Base-by-base conservation (phyloP, 441 rosid species). In the Adansonia gregorii region DNA sequence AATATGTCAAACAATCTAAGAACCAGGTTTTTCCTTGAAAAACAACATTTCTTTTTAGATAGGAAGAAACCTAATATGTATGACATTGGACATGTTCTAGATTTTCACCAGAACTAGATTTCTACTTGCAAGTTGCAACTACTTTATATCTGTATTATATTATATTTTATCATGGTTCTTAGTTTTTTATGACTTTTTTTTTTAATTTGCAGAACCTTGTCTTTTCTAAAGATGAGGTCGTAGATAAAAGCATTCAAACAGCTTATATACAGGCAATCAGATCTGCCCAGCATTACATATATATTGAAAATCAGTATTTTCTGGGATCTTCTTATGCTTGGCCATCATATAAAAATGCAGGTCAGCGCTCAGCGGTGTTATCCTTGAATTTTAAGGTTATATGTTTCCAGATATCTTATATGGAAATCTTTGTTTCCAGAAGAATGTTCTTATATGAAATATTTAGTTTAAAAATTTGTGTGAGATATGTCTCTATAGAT, bases 251-350 rank as follows among this genome's bases (percentile, higher is more conserved):
- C 82, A 91, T 91, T 83, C 94, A 91, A 78, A 83, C 87, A 56
- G 94, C 94, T n/a, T 91, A 91, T 81, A 87, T 91, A 71, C 93
- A 89, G 81, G 87, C 93, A 74, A 91, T 91, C 81, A 82, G 94
- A 86, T 91, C 92, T 73, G 94, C 94, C 43, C 94, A 91, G 85
- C 92, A 84, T 88, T 91, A 80, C 84, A 83, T 91, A 85, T 91
- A 91, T 72, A 91, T 91, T 10, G 94, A 91, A 86, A 91, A 91
- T 77, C 94, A 91, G 83, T 91, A 91, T 83, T 91, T 91, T 79
- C 83, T 91, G 45, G 94, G 94, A 73, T 89, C 94, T 74, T 91
- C 94, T 2, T 91, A 91, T 89, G 94, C 88, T 9, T 91, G 94
- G 94, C 93, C 90, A 72, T 82, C 87, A 0, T 89, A 91, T 81